Evolutionary conservation across 192 early-diverging fungal species (phyloP).

Genomic region (Backusella australiensis): DNA sequence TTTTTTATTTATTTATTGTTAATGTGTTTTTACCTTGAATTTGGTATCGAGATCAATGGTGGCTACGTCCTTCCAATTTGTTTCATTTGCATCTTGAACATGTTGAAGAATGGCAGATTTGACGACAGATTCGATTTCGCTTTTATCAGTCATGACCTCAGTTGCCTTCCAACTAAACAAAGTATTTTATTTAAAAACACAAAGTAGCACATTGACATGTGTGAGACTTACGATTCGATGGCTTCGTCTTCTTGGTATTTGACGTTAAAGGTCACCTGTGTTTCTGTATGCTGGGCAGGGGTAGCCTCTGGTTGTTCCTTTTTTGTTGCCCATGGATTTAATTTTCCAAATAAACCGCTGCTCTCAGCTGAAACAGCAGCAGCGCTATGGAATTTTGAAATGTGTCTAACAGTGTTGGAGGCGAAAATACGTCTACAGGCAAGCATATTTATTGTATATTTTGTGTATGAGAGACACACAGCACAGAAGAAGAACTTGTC

Average conservation of each 20-base stretch:
- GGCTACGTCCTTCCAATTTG: slow-evolving; percentile 20
- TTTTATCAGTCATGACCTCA: slow-evolving; percentile 19
- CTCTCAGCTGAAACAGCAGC: neutral
- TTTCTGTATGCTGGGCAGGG: slow-evolving; percentile 18
- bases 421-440: neutral
- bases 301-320: slow-evolving; percentile 8
- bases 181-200: neutral
- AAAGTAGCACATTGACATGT: neutral
- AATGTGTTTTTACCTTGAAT: slow-evolving; percentile 30
- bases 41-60: slow-evolving; percentile 32
- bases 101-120: slow-evolving; percentile 22
- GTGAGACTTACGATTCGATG: slow-evolving; percentile 3
- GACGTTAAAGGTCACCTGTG: slow-evolving; percentile 23
- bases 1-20: neutral
- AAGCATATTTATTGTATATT: neutral
- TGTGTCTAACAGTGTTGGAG: neutral
- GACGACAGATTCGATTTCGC: slow-evolving; percentile 22
- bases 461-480: neutral
- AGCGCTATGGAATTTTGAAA: slow-evolving; percentile 8
- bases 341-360: slow-evolving; percentile 18
- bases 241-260: slow-evolving; percentile 18
- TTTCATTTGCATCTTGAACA: slow-evolving; percentile 2
- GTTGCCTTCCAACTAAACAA: slow-evolving; percentile 23
- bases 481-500: neutral
- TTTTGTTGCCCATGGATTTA: slow-evolving; percentile 31